Conservation (phyloP, 257 asterid species). For the Nicotiana noctiflora region DNA sequence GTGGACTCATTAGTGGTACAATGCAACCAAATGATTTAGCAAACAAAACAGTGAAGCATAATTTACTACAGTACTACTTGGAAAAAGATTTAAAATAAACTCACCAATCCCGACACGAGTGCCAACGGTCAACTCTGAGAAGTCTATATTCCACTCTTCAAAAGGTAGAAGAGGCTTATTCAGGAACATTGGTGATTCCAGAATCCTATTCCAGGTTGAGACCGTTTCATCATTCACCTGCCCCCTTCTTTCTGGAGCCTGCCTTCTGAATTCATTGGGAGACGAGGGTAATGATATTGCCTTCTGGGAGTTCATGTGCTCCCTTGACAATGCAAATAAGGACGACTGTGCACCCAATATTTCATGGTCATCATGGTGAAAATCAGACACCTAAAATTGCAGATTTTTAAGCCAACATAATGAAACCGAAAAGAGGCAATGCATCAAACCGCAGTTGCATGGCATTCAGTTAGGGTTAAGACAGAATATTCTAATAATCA, state of each 20-base stretch:
- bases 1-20: background rate
- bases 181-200: slow-evolving; percentile 72
- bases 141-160: slow-evolving; percentile 93
- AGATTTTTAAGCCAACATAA: background rate
- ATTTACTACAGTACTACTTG: background rate
- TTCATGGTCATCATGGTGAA: slow-evolving; percentile 24
- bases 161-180: slow-evolving; percentile 75
- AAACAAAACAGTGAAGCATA: background rate
- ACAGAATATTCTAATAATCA: background rate
- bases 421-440: background rate
- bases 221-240: slow-evolving; percentile 55
- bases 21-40: background rate
- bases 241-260: slow-evolving; percentile 29
- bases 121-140: slow-evolving; percentile 80
- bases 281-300: slow-evolving; percentile 96
- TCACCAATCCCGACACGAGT: slow-evolving; percentile 96
- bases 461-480: background rate
- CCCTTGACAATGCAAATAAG: slow-evolving; percentile 23
- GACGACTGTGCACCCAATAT: slow-evolving; percentile 29
- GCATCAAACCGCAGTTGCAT: background rate
- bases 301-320: slow-evolving; percentile 32
- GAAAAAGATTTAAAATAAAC: slow-evolving; percentile 14
- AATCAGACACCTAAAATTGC: slow-evolving; percentile 23
- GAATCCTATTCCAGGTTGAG: slow-evolving; percentile 79
- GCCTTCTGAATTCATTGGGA: slow-evolving; percentile 74